Evolutionary conservation across 208 protist genomes (phyloP).

Genomic region (Acanthamoeba rhysodes): DNA sequence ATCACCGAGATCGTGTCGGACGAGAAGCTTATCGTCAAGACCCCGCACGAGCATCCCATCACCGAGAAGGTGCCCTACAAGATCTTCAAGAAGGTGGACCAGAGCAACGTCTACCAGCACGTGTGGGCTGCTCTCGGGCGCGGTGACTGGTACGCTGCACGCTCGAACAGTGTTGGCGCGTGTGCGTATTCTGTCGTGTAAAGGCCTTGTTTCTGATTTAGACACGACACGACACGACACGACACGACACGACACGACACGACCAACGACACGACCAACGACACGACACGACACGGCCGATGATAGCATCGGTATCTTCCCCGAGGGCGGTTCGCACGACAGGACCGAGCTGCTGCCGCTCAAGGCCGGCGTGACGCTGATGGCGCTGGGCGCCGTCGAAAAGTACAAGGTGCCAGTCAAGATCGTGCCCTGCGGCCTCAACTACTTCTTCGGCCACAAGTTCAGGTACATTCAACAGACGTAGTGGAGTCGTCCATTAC

Average conservation of each 20-base stretch:
- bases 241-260: no score
- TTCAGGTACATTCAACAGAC: constrained; percentile 90
- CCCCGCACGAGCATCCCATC: constrained; percentile 81
- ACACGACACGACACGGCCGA: no score
- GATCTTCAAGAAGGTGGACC: constrained; percentile 94
- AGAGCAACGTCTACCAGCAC: constrained; percentile 93
- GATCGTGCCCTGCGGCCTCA: constrained; percentile 94
- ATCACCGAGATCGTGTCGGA: constrained; percentile 89
- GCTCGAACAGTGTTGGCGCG: background rate
- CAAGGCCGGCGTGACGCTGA: constrained; percentile 96
- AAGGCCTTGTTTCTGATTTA: no score
- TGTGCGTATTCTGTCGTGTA: no score
- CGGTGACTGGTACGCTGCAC: constrained; percentile 40
- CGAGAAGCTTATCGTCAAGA: constrained; percentile 86
- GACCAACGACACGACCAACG: no score
- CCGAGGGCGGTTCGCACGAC: constrained; percentile 97
- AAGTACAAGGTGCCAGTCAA: constrained; percentile 92
- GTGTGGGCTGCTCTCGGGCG: constrained; percentile 93
- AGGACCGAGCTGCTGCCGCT: constrained; percentile 95
- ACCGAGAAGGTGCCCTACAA: background rate
- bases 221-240: no score
- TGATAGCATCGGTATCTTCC: constrained; percentile 95
- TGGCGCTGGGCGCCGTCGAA: constrained; percentile 92
- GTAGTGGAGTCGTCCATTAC: no score
- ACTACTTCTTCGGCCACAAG: constrained; percentile 95